Base-by-base conservation (phyloP, 129 eudicot genomes). In the Helianthus tuberosus region DNA sequence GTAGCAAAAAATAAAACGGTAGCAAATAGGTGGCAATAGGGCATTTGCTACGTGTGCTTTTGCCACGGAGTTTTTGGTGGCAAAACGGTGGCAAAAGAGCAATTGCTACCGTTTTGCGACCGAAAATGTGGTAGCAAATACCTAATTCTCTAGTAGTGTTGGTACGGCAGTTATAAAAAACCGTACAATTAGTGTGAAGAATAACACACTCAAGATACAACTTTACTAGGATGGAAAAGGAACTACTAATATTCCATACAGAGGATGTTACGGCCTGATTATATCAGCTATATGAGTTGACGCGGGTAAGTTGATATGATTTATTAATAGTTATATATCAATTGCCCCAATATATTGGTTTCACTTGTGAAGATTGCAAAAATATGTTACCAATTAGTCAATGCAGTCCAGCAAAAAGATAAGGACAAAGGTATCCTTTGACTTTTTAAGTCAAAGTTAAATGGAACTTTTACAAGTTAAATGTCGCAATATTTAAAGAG, bases 191-290 rank as follows among this genome's bases (percentile, higher is more conserved):
- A 39, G 60, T n/a, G 93, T 90, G 60, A 81, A 83, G 8, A 79
- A 81, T 68, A 80, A 83, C 68, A 85, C 93, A 9, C 47, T 90
- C 62, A 90, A 87, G 81, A 85, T 90, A 62, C 87, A 77, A 77
- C 81, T 90, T 58, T 85, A 77, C 59, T 87, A 89, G 93, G 91
- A 89, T 20, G 96, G 93, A 54, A 90, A 58, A 74, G 93, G 96
- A 57, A 90, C 96, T 73, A 83, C 89, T 11, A 90, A 91, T 44
- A 90, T 90, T 72, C 96, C 96, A 10, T 23, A 36, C 23, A 83
- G 93, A 77, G 96, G 96, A 81, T 66, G 25, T 71, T 90, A 90
- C 71, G 96, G 96, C 63, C 96, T 93, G 52, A 82, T 87, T 38
- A 85, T 90, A 75, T 90, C 96, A 32, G 96, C 96, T 62, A 87